Evolutionary conservation across 345 rosid species (phyloP).

Genomic region (Noccaea bulbosa): DNA sequence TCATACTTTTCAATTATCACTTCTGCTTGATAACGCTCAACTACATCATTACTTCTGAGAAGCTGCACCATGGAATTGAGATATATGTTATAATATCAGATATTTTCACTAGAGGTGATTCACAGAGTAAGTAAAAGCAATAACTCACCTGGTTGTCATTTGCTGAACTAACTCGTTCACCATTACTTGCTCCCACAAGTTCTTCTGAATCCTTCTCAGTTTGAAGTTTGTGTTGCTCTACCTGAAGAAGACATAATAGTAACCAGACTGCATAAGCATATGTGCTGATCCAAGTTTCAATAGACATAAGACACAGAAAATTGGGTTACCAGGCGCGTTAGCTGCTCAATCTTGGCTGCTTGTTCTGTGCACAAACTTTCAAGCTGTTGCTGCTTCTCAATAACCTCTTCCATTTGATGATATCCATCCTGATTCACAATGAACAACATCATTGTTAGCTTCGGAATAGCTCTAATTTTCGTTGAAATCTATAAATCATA

Average conservation of each 20-base stretch:
- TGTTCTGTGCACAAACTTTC: constrained; percentile 72
- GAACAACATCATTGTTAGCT: constrained; percentile 28
- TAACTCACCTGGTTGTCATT: constrained; percentile 48
- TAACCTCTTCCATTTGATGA: constrained; percentile 44
- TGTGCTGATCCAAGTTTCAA: constrained; percentile 12
- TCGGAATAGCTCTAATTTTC: neutral
- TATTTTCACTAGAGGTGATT: constrained; percentile 18
- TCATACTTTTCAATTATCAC: constrained; percentile 48
- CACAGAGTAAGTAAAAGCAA: constrained; percentile 8
- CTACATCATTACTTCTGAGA: constrained; percentile 33
- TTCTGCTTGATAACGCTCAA: constrained; percentile 39
- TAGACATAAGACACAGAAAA: constrained; percentile 17
- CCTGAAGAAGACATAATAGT: constrained; percentile 48
- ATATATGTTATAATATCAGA: constrained; percentile 19
- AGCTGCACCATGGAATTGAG: constrained; percentile 35
- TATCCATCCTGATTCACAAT: constrained; percentile 50
- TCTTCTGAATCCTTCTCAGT: constrained; percentile 46
- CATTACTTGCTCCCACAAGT: constrained; percentile 40
- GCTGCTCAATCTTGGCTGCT: constrained; percentile 77
- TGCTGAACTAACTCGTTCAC: constrained; percentile 28
- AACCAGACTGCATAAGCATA: constrained; percentile 30
- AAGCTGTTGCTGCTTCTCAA: constrained; percentile 61
- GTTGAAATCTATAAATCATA: constrained; percentile 11
- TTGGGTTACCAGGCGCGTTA: constrained; percentile 57
- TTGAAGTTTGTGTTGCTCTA: constrained; percentile 56